phyloP scores from a whole-genome alignment of 306 rosid species.

The Cicer cuneatum region DNA sequence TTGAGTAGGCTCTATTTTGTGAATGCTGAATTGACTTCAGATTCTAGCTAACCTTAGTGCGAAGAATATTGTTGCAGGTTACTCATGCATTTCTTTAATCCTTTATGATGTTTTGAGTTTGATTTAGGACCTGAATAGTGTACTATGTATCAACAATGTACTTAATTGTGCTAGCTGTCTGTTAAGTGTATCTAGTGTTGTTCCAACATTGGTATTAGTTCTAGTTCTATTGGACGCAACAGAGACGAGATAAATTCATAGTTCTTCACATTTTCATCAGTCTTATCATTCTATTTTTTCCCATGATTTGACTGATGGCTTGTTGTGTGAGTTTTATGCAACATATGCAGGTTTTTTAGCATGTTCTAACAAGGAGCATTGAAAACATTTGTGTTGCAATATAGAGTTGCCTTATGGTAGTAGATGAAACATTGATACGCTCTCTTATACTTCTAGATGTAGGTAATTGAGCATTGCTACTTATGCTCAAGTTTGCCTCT shows the following conservation, averaged over 20 bases:
- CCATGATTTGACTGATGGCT: slow-evolving; percentile 37
- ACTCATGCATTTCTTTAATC: slow-evolving; percentile 29
- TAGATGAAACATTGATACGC: slow-evolving; percentile 48
- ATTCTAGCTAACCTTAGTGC: slow-evolving; percentile 38
- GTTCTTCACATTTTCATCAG: slow-evolving; percentile 32
- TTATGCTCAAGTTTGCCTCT: neutral
- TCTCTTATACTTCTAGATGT: neutral
- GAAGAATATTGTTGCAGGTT: slow-evolving; percentile 24
- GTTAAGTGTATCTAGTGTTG: slow-evolving; percentile 41
- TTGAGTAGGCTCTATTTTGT: slow-evolving; percentile 43
- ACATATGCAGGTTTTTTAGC: slow-evolving; percentile 67
- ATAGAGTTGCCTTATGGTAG: slow-evolving; percentile 27
- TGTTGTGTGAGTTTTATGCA: slow-evolving; percentile 46
- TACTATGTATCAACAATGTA: slow-evolving; percentile 36
- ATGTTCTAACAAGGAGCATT: slow-evolving; percentile 51
- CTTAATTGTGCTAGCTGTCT: slow-evolving; percentile 34
- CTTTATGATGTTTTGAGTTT: slow-evolving; percentile 40
- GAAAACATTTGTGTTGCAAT: slow-evolving; percentile 40
- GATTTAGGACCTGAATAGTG: slow-evolving; percentile 39
- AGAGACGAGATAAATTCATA: slow-evolving; percentile 29
- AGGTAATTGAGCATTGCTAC: slow-evolving; percentile 40
- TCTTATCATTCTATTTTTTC: slow-evolving; percentile 34
- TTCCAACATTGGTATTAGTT: slow-evolving; percentile 31
- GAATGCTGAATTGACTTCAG: slow-evolving; percentile 1
- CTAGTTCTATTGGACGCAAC: slow-evolving; percentile 49